phyloP scores from a whole-genome alignment of 805 yeast species.

The Zygotorulaspora chibaensis region DNA sequence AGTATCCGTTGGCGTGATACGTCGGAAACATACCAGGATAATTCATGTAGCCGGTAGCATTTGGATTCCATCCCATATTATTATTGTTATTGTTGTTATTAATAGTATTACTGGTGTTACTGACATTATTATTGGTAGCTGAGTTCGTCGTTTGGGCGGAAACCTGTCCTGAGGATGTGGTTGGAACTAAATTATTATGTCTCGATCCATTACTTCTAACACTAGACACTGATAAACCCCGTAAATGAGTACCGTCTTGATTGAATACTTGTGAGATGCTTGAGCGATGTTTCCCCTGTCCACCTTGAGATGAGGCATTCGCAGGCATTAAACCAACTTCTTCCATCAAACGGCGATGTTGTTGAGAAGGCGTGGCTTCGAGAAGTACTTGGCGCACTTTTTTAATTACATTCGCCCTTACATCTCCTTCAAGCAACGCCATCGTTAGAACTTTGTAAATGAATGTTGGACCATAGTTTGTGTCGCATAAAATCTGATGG shows the following conservation, averaged over 20 bases:
- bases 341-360: constrained; percentile 81
- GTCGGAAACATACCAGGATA: constrained; percentile 34
- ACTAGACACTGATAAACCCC: constrained; percentile 33
- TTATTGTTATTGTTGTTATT: background rate
- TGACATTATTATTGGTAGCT: constrained; percentile 14
- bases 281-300: constrained; percentile 20
- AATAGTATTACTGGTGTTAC: constrained; percentile 5
- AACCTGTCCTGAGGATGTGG: constrained; percentile 12
- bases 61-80: constrained; percentile 16
- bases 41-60: constrained; percentile 14
- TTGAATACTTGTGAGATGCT: constrained; percentile 26
- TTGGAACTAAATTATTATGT: constrained; percentile 17
- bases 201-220: constrained; percentile 31
- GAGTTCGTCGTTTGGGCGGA: constrained; percentile 10
- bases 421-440: constrained; percentile 55
- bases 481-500: constrained; percentile 60
- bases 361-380: constrained; percentile 60
- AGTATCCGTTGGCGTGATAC: constrained; percentile 13
- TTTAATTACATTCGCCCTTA: constrained; percentile 52
- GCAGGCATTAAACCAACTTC: constrained; percentile 70
- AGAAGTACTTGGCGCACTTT: constrained; percentile 62
- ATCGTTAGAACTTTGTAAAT: constrained; percentile 74
- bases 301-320: constrained; percentile 6
- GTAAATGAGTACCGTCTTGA: constrained; percentile 25
- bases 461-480: constrained; percentile 67